These are phyloP conservation scores for Chaetomium cochliodes DNA, from an alignment of 495 filamentous ascomycete species.

Conservation along the genomic window DNA sequence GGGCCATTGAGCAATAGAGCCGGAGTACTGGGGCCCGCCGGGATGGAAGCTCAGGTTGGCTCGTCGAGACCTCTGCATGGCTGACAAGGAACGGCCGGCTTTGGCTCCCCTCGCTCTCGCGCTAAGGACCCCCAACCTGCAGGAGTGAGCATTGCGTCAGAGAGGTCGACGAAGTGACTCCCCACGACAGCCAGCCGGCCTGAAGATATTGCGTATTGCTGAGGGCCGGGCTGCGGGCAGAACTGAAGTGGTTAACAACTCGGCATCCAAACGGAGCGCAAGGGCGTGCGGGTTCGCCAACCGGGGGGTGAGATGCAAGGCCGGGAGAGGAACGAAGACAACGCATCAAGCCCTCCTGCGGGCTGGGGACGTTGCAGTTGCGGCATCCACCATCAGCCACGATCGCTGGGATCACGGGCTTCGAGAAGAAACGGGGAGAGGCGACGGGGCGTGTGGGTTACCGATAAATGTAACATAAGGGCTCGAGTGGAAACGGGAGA, in stretches of 20 bases:
- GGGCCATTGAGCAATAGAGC: constrained; percentile 29
- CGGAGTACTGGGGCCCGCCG: constrained; percentile 27
- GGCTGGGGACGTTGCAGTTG: constrained; percentile 22
- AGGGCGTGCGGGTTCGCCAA: constrained; percentile 16
- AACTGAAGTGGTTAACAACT: constrained; percentile 2
- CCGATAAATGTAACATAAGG: constrained; percentile 37
- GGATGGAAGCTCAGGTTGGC: constrained; percentile 28
- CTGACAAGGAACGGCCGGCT: constrained; percentile 24
- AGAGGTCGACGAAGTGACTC: neutral
- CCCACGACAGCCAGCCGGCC: neutral
- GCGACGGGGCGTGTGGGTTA: constrained; percentile 25
- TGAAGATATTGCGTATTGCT: neutral
- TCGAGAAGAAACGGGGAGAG: constrained; percentile 31
- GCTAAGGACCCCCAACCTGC: constrained; percentile 19
- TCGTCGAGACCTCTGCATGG: constrained; percentile 24
- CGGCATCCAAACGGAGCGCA: neutral
- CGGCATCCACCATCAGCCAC: constrained; percentile 15
- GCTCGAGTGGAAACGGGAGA: constrained; percentile 29
- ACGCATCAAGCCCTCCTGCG: constrained; percentile 40
- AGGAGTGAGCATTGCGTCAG: constrained; percentile 28
- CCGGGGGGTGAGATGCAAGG: constrained; percentile 19
- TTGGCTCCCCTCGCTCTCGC: constrained; percentile 14
- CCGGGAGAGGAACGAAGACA: constrained; percentile 25
- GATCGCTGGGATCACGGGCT: constrained; percentile 20
- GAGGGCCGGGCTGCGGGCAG: neutral